These are phyloP conservation scores for Pleomassaria siparia DNA, from an alignment of 2,329 filamentous ascomycete species.

Conservation along the genomic window DNA sequence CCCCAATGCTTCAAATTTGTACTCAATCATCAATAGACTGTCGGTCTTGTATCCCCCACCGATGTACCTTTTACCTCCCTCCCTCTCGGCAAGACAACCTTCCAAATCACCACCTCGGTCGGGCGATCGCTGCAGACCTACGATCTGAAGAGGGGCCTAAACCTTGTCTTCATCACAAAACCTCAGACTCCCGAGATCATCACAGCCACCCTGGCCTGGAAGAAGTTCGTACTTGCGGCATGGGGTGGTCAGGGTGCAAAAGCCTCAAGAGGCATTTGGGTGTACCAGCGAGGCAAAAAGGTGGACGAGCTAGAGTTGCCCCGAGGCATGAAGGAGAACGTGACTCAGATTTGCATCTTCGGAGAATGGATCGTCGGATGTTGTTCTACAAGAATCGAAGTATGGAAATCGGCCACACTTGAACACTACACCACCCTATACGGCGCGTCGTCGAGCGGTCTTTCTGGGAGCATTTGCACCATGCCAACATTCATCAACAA, in stretches of 20 bases:
- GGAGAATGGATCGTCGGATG: slow-evolving; percentile 90
- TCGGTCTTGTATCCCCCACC: slow-evolving; percentile 91
- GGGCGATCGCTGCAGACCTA: slow-evolving; percentile 92
- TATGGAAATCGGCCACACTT: slow-evolving; percentile 81
- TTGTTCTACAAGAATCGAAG: slow-evolving; percentile 72
- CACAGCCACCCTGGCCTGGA: slow-evolving; percentile 85
- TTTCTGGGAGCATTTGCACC: slow-evolving; percentile 77
- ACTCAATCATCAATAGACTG: slow-evolving; percentile 62
- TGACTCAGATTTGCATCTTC: slow-evolving; percentile 78
- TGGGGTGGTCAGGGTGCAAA: slow-evolving; percentile 68
- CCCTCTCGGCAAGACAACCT: slow-evolving; percentile 88
- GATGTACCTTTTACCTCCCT: slow-evolving; percentile 85
- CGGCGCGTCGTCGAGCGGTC: slow-evolving; percentile 62
- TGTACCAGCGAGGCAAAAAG: slow-evolving; percentile 89
- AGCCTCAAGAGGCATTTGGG: slow-evolving; percentile 72
- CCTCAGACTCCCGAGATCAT: slow-evolving; percentile 86
- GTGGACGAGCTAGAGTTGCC: slow-evolving; percentile 73
- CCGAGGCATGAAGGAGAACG: slow-evolving; percentile 64
- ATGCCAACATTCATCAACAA: slow-evolving; percentile 98
- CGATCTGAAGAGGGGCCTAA: slow-evolving; percentile 84
- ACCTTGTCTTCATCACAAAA: slow-evolving; percentile 88
- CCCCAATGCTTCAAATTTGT: not conserved
- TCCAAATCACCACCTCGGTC: slow-evolving; percentile 95
- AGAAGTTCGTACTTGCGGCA: slow-evolving; percentile 82
- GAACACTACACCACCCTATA: slow-evolving; percentile 88